phyloP scores from a whole-genome alignment of 2,329 filamentous ascomycete species.

The Penicillium sp. region DNA sequence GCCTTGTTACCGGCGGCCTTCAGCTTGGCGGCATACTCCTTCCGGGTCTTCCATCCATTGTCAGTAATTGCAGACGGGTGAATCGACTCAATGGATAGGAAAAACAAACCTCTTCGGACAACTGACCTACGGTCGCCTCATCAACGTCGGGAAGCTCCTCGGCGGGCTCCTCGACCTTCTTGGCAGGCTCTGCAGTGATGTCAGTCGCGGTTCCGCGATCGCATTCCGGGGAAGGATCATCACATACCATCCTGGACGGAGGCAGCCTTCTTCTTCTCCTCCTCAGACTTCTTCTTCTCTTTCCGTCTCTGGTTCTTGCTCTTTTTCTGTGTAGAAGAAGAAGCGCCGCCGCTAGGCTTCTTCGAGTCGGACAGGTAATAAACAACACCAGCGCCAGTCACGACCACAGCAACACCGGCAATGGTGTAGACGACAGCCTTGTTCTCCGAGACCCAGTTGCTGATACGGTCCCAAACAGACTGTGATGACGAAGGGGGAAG shows the following conservation, averaged over 20 bases:
- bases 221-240: slow-evolving; percentile 6
- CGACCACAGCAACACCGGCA: slow-evolving; percentile 86
- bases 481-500: slow-evolving; percentile 51
- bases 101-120: slow-evolving; percentile 45
- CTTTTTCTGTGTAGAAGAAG: slow-evolving; percentile 53
- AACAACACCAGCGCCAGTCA: slow-evolving; percentile 83
- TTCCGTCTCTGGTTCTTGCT: slow-evolving; percentile 89
- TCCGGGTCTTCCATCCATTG: slow-evolving; percentile 58
- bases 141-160: slow-evolving; percentile 66
- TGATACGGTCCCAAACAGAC: slow-evolving; percentile 82
- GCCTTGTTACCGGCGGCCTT: slow-evolving; percentile 96
- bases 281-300: slow-evolving; percentile 52
- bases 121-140: slow-evolving; percentile 45
- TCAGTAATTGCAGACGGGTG: slow-evolving; percentile 8
- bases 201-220: slow-evolving; percentile 13
- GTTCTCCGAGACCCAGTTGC: slow-evolving; percentile 90
- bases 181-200: slow-evolving; percentile 33
- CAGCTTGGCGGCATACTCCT: slow-evolving; percentile 81
- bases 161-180: slow-evolving; percentile 47
- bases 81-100: background rate
- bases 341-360: slow-evolving; percentile 33
- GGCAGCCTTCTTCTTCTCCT: slow-evolving; percentile 53
- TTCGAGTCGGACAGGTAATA: slow-evolving; percentile 71
- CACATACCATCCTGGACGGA: slow-evolving; percentile 34
- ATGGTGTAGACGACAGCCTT: slow-evolving; percentile 95